These are phyloP conservation scores for Agrocybe chaxingu DNA, from an alignment of 768 basidiomycete species.

Conservation along the genomic window DNA sequence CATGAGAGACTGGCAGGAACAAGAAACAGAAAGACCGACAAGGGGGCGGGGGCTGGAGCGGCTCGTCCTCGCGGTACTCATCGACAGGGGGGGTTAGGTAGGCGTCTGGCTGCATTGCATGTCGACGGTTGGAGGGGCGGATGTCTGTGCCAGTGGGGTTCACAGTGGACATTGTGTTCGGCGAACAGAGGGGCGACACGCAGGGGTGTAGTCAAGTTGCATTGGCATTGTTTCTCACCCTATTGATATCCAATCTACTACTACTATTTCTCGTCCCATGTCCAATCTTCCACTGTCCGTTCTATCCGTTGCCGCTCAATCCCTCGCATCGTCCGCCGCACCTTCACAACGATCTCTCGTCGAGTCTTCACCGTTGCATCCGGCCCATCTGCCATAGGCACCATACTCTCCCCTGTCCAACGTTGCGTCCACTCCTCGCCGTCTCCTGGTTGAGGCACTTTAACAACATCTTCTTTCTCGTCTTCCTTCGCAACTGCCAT, in stretches of 20 bases:
- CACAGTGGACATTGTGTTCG: conserved; percentile 25
- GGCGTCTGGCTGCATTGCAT: conserved; percentile 5
- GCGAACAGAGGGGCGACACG: background rate
- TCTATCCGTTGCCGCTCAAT: conserved; percentile 73
- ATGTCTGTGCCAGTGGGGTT: conserved; percentile 26
- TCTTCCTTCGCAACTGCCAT: conserved; percentile 40
- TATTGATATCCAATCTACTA: background rate
- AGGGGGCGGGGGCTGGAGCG: conserved; percentile 12
- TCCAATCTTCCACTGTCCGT: conserved; percentile 66
- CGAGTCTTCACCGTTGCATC: conserved; percentile 21
- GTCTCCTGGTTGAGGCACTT: conserved; percentile 34
- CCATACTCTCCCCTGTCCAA: conserved; percentile 17
- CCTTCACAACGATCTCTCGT: conserved; percentile 51
- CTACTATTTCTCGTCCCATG: conserved; percentile 36
- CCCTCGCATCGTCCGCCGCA: conserved; percentile 51
- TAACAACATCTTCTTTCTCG: conserved; percentile 34
- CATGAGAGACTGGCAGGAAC: background rate
- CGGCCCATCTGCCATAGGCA: conserved; percentile 29
- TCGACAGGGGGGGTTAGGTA: conserved; percentile 13
- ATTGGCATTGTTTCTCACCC: background rate
- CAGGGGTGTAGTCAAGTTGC: conserved; percentile 3
- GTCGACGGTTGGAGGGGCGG: conserved; percentile 13
- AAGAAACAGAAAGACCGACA: conserved; percentile 14
- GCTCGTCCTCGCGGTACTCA: conserved; percentile 14
- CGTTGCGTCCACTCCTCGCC: conserved; percentile 40